Evolutionary conservation across 2,329 filamentous ascomycete species (phyloP).

Genomic region (Colletotrichum kahawae): DNA sequence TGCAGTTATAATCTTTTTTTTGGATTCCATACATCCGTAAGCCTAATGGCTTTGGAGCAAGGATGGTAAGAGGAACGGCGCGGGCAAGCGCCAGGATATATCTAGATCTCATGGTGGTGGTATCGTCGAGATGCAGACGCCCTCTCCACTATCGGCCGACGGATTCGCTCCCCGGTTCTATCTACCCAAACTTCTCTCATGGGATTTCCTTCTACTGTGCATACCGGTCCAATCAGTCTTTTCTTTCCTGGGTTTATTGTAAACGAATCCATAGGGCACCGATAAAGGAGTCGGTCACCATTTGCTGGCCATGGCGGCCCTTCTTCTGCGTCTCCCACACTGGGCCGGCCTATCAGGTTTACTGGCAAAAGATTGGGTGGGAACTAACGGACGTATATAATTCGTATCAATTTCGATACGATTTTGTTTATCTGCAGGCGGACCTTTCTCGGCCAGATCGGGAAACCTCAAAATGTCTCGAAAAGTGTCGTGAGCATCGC

Average conservation of each 20-base stretch:
- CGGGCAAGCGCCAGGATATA: background rate
- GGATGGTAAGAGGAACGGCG: background rate
- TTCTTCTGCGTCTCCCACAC: background rate
- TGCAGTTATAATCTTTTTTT: background rate
- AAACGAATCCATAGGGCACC: background rate
- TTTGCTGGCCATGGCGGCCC: background rate
- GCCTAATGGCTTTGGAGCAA: background rate
- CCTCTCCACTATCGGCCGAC: background rate
- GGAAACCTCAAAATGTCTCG: background rate
- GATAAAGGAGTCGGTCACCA: background rate
- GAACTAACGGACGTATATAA: background rate
- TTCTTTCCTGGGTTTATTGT: background rate
- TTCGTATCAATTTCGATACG: background rate
- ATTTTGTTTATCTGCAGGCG: background rate
- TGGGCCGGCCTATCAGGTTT: background rate
- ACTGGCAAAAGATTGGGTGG: background rate
- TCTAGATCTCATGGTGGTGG: background rate
- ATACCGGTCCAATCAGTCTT: background rate
- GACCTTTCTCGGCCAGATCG: background rate
- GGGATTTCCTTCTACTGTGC: background rate
- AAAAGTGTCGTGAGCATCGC: background rate
- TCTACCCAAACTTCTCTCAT: background rate
- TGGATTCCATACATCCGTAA: background rate
- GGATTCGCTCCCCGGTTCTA: background rate
- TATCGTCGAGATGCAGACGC: background rate